Conservation (phyloP, 164 flowering plant genomes). For the Buxus sempervirens region DNA sequence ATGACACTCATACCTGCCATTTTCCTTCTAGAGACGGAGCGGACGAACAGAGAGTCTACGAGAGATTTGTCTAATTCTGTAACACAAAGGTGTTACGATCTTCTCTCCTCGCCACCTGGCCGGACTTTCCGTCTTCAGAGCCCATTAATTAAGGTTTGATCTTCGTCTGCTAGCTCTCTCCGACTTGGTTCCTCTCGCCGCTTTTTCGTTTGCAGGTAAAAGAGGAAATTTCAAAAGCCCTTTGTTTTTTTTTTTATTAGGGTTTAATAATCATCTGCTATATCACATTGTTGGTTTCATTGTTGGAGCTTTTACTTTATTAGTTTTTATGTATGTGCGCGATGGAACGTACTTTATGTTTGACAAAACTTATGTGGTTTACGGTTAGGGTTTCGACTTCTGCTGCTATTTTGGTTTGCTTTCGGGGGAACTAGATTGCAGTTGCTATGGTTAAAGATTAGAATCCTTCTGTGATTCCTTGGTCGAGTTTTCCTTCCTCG, state of each 20-base stretch:
- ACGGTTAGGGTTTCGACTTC: background rate
- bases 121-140: background rate
- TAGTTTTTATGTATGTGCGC: background rate
- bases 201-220: background rate
- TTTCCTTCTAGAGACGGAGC: background rate
- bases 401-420: background rate
- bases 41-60: background rate
- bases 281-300: background rate
- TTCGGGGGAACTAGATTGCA: background rate
- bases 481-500: constrained; percentile 9
- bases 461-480: background rate
- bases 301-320: background rate
- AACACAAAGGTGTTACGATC: too few relatives aligned
- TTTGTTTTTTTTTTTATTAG: background rate
- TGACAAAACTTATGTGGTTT: background rate
- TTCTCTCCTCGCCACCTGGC: too few relatives aligned
- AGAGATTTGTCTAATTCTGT: too few relatives aligned
- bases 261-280: background rate
- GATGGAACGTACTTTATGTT: background rate
- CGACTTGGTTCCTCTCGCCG: background rate
- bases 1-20: too few relatives aligned
- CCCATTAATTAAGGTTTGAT: background rate
- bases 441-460: background rate
- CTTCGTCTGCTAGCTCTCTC: background rate
- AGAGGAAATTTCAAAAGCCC: background rate